Evolutionary conservation across 2,329 filamentous ascomycete genomes (phyloP).

Genomic region (Monosporascus sp.): DNA sequence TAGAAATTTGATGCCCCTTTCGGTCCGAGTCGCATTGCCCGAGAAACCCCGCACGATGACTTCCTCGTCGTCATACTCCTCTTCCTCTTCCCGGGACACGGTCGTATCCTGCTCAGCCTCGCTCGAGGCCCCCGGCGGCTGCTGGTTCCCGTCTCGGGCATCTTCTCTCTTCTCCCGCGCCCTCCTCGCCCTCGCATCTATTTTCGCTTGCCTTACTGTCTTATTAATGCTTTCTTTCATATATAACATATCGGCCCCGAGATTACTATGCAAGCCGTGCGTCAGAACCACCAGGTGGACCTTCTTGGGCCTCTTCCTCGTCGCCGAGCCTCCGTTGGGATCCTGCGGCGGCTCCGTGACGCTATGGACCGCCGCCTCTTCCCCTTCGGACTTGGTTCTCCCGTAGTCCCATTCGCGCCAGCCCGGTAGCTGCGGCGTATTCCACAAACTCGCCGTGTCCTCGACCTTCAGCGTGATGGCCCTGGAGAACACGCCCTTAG

Average conservation of each 20-base stretch:
- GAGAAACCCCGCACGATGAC: constrained; percentile 86
- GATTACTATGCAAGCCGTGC: constrained; percentile 91
- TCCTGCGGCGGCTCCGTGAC: constrained; percentile 13
- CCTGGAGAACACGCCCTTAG: constrained; percentile 76
- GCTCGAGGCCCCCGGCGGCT: constrained; percentile 22
- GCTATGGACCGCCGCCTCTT: constrained; percentile 13
- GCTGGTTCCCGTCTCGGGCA: constrained; percentile 14
- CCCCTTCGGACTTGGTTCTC: constrained; percentile 20
- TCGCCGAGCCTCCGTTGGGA: constrained; percentile 14
- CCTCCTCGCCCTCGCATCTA: constrained; percentile 60
- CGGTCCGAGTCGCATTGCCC: constrained; percentile 85
- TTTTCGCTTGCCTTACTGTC: constrained; percentile 66
- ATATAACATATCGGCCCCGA: constrained; percentile 94
- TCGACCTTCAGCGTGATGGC: constrained; percentile 75
- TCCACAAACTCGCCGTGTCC: constrained; percentile 87
- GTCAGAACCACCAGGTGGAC: constrained; percentile 90
- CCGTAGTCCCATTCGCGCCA: constrained; percentile 43
- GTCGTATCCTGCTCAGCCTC: constrained; percentile 11
- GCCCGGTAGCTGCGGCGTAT: constrained; percentile 75
- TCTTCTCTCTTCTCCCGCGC: constrained; percentile 37
- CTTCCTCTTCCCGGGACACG: constrained; percentile 33
- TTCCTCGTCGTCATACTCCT: constrained; percentile 70
- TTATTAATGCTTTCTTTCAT: constrained; percentile 96
- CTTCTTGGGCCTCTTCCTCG: constrained; percentile 58
- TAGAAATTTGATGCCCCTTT: constrained; percentile 93